These are phyloP conservation scores for Umbelopsis ramanniana DNA, from an alignment of 192 early-diverging fungal genomes.

Conservation along the genomic window DNA sequence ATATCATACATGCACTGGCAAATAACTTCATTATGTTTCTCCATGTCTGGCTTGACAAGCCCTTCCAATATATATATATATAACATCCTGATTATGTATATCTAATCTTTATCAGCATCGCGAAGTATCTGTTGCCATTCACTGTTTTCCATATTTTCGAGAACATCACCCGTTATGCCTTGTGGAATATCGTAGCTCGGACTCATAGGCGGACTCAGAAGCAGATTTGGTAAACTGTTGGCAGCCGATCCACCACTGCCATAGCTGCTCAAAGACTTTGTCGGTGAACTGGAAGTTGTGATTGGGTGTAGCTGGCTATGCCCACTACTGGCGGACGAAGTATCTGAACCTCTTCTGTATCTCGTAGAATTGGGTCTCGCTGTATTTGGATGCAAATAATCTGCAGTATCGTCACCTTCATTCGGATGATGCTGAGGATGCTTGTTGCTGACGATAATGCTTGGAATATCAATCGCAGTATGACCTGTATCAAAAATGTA, in stretches of 20 bases:
- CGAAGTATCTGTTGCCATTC: constrained; percentile 2
- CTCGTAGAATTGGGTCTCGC: neutral
- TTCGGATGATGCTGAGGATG: neutral
- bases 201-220: neutral
- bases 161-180: neutral
- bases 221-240: neutral
- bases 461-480: neutral
- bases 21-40: neutral
- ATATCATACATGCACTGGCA: neutral
- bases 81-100: too few species aligned
- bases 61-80: too few species aligned
- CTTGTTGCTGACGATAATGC: neutral
- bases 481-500: neutral
- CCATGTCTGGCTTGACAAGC: neutral
- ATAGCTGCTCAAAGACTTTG: neutral
- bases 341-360: neutral
- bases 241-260: neutral
- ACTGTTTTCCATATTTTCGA: neutral
- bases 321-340: neutral
- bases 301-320: neutral
- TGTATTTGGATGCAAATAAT: neutral
- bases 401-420: neutral
- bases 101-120: neutral
- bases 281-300: neutral
- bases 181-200: neutral